These are phyloP conservation scores for Geotrichum phurueaensis DNA, from an alignment of 1,139 yeast species.

Conservation along the genomic window DNA sequence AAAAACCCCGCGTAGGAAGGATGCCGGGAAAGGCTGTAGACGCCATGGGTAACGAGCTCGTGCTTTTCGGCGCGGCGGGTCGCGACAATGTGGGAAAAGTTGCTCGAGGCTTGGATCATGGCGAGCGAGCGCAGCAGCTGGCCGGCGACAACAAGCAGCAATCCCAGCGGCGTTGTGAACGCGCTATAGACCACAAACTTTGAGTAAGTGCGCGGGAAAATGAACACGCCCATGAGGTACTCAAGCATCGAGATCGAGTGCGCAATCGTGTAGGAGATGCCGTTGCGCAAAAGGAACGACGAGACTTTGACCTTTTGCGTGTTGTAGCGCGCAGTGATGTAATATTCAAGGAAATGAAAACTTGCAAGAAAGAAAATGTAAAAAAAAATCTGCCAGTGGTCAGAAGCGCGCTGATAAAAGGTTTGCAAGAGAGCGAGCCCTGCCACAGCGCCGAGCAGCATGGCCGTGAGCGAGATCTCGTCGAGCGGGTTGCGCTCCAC, in stretches of 20 bases:
- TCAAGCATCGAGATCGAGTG: slow-evolving; percentile 52
- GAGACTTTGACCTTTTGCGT: slow-evolving; percentile 59
- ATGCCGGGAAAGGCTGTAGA: slow-evolving; percentile 65
- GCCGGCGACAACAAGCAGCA: slow-evolving; percentile 48
- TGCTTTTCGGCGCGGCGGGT: slow-evolving; percentile 50
- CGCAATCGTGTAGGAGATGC: slow-evolving; percentile 57
- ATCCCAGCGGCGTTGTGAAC: slow-evolving; percentile 39
- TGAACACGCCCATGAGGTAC: slow-evolving; percentile 28
- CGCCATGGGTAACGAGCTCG: slow-evolving; percentile 61
- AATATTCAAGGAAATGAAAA: slow-evolving; percentile 80
- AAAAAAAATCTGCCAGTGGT: slow-evolving; percentile 35
- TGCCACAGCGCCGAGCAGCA: slow-evolving; percentile 16
- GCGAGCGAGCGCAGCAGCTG: slow-evolving; percentile 66
- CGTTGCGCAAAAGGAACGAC: slow-evolving; percentile 74
- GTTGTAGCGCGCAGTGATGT: slow-evolving; percentile 69
- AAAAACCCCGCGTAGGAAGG: slow-evolving; percentile 91
- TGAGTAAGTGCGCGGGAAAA: slow-evolving; percentile 21
- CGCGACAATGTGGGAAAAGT: slow-evolving; percentile 81
- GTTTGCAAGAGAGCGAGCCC: slow-evolving; percentile 12
- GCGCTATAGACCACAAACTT: not conserved
- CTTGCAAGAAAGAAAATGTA: slow-evolving; percentile 50
- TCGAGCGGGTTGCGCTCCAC: slow-evolving; percentile 14
- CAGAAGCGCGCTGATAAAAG: not conserved
- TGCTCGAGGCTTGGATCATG: slow-evolving; percentile 80
- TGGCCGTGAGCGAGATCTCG: slow-evolving; percentile 19